Conservation (phyloP, 345 rosid genomes). For the Eucalyptus rudis region DNA sequence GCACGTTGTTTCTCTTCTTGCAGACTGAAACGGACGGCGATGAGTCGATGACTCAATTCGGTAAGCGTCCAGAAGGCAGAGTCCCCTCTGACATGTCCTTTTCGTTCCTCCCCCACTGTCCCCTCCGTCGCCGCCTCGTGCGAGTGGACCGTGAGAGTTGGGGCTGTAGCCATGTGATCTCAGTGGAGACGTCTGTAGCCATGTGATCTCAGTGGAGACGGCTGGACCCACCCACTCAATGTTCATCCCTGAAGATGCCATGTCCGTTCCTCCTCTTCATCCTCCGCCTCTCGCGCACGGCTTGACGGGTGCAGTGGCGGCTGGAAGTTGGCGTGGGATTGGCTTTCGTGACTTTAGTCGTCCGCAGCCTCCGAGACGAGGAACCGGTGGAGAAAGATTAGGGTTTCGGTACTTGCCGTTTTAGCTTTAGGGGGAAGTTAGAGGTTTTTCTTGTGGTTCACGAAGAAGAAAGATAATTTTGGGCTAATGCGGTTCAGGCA, state of each 20-base stretch:
- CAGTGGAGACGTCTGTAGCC: background rate
- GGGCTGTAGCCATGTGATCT: background rate
- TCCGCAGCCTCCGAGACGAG: background rate
- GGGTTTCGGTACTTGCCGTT: background rate
- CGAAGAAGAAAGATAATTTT: background rate
- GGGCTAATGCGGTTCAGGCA: background rate
- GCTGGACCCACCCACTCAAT: background rate
- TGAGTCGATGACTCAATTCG: background rate
- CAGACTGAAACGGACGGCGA: background rate
- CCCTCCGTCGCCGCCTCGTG: background rate
- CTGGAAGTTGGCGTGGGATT: background rate
- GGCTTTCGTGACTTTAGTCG: background rate
- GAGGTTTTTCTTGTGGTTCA: background rate
- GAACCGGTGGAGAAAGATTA: background rate
- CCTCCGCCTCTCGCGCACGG: background rate
- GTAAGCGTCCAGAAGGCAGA: background rate
- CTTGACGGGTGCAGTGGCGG: background rate
- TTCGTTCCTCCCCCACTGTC: background rate
- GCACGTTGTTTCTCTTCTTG: background rate
- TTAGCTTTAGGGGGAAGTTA: background rate
- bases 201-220: background rate
- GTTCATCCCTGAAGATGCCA: background rate
- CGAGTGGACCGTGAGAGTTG: background rate
- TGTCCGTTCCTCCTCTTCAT: background rate
- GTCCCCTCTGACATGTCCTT: background rate